phyloP scores from a whole-genome alignment of 306 rosid genomes.

The Luffa aegyptiaca region DNA sequence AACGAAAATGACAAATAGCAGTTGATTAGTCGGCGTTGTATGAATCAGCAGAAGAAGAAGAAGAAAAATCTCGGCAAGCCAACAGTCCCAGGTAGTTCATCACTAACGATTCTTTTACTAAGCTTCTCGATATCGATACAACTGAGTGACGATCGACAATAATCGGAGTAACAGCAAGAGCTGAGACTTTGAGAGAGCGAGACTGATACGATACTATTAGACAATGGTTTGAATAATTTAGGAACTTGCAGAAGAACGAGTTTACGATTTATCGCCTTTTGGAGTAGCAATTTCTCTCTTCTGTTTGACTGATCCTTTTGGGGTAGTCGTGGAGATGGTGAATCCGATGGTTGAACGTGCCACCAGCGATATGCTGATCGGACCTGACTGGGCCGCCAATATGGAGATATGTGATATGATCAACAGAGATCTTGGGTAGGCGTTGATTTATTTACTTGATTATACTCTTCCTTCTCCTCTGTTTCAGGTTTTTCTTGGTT shows the following conservation, averaged over 20 bases:
- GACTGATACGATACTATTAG: neutral
- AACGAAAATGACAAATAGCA: neutral
- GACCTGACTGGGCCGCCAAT: slow-evolving; percentile 97
- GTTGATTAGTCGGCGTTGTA: neutral
- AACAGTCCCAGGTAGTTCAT: neutral
- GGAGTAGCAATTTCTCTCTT: neutral
- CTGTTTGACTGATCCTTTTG: neutral
- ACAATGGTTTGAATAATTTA: neutral
- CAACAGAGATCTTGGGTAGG: slow-evolving; percentile 74
- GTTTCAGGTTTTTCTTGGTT: neutral
- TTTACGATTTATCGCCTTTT: neutral
- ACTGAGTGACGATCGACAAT: neutral
- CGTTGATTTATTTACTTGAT: neutral
- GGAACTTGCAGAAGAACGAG: neutral
- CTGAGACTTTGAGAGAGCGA: neutral
- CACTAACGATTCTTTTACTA: too few species aligned
- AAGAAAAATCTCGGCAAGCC: neutral
- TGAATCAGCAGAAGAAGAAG: neutral
- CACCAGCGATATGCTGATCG: slow-evolving; percentile 73
- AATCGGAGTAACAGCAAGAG: neutral
- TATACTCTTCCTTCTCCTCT: slow-evolving; percentile 14
- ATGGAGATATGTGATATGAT: slow-evolving; percentile 86
- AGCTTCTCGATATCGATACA: too few species aligned
- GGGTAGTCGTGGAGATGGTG: slow-evolving; percentile 42
- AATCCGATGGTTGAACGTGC: slow-evolving; percentile 85